Evolutionary conservation across 768 basidiomycete genomes (phyloP).

Genomic region (Podaxis pistillaris): DNA sequence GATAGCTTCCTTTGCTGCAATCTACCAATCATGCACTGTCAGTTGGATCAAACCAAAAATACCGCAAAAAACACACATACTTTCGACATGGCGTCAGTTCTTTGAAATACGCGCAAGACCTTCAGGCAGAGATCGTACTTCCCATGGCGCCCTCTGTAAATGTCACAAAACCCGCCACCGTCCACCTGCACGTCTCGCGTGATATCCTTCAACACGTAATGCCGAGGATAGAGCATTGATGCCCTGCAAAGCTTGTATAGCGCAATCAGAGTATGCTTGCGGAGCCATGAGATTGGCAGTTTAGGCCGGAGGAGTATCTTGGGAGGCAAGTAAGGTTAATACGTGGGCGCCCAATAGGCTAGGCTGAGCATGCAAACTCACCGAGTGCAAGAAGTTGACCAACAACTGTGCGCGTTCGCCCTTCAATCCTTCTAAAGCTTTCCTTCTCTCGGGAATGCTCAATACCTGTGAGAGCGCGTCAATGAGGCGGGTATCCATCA

Average conservation of each 20-base stretch:
- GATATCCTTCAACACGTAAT: background rate
- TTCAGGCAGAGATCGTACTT: background rate
- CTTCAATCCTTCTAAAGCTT: too few species aligned
- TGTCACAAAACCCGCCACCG: background rate
- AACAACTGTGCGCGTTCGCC: too few species aligned
- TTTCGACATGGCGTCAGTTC: background rate
- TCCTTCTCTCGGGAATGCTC: too few species aligned
- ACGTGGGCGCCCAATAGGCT: too few species aligned
- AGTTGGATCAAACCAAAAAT: too few species aligned
- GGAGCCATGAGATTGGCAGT: too few species aligned
- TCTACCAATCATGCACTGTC: background rate
- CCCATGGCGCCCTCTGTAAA: background rate
- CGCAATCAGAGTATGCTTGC: background rate
- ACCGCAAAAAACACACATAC: background rate
- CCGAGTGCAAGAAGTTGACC: too few species aligned
- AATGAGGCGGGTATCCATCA: too few species aligned
- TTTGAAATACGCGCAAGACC: background rate
- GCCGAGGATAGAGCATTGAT: background rate
- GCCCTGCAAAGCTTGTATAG: background rate
- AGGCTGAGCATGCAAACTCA: too few species aligned
- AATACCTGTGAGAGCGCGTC: too few species aligned
- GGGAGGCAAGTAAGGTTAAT: too few species aligned
- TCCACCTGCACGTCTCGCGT: background rate
- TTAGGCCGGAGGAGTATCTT: too few species aligned
- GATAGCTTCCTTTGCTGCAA: constrained; percentile 4